Percentiles rank a stretch among this genome's conserved stretches.
Evolutionary conservation across 345 rosid species (phyloP).

Genomic region (Alliaria petiolata): DNA sequence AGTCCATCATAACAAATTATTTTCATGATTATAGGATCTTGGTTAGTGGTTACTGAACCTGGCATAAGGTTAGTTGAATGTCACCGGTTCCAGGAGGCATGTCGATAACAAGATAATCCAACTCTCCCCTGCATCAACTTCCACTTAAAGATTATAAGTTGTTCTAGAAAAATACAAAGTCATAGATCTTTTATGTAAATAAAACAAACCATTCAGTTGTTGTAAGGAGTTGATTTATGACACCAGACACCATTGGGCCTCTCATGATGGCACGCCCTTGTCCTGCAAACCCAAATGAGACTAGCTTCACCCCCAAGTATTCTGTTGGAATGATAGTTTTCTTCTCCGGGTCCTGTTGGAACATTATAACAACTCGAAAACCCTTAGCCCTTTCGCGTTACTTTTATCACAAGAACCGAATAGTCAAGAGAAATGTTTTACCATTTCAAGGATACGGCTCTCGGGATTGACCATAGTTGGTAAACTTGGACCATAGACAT

Average conservation of each 20-base stretch:
- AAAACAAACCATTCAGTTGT: conserved; percentile 82
- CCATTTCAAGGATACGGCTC: conserved; percentile 80
- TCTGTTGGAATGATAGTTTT: conserved; percentile 85
- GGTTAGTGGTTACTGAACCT: conserved; percentile 50
- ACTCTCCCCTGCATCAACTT: conserved; percentile 73
- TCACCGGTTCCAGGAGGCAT: conserved; percentile 99
- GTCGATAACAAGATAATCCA: conserved; percentile 95
- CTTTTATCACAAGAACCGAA: neutral
- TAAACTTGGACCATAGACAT: conserved; percentile 94
- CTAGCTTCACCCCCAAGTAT: conserved; percentile 90
- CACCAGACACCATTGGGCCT: conserved; percentile 99
- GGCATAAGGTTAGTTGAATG: conserved; percentile 93
- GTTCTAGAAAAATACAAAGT: neutral
- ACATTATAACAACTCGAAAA: conserved; percentile 12
- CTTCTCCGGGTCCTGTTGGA: conserved; percentile 81
- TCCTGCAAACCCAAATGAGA: conserved; percentile 94
- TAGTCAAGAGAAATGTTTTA: conserved; percentile 27
- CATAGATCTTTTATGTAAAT: neutral
- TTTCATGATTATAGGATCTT: neutral
- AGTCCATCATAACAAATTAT: neutral
- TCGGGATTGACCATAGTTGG: conserved; percentile 98
- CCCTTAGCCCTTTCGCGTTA: neutral
- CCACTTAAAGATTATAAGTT: neutral
- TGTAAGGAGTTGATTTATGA: conserved; percentile 87
- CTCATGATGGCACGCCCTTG: conserved; percentile 98